A percentile compares a stretch with the other conserved stretches of the same genome.
phyloP scores from a whole-genome alignment of 1,284 basidiomycete species.

The Sparassis latifolia region DNA sequence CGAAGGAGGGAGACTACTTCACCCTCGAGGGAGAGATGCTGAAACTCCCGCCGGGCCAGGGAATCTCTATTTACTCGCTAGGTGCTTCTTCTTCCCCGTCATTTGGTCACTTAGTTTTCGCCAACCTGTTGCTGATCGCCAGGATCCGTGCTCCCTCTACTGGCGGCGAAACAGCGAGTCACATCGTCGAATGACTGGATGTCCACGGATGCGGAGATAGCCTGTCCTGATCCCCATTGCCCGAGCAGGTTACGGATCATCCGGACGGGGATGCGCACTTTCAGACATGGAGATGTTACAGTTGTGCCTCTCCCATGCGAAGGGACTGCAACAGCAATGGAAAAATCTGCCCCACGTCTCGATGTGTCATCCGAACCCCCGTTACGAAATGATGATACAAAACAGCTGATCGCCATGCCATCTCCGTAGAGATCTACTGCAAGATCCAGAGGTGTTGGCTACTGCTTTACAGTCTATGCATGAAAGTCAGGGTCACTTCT shows the following conservation, averaged over 20 bases:
- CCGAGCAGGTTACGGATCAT: conserved; percentile 47
- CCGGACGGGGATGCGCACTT: conserved; percentile 42
- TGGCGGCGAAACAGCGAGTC: conserved; percentile 56
- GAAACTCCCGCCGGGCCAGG: conserved; percentile 49
- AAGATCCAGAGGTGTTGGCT: too few species aligned
- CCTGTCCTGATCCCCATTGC: conserved; percentile 60
- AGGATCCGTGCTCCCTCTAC: conserved; percentile 54
- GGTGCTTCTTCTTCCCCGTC: conserved; percentile 28
- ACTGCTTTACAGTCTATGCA: too few species aligned
- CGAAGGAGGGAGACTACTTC: conserved; percentile 57
- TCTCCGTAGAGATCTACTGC: too few species aligned
- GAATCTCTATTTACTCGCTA: conserved; percentile 61
- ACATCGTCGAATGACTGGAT: conserved; percentile 58
- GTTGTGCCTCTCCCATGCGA: conserved; percentile 32
- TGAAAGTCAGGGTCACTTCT: too few species aligned
- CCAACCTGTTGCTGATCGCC: not conserved
- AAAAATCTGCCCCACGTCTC: too few species aligned
- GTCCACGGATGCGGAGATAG: conserved; percentile 55
- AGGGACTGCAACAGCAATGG: too few species aligned
- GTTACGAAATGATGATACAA: too few species aligned
- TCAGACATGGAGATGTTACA: conserved; percentile 48
- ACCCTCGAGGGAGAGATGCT: conserved; percentile 57
- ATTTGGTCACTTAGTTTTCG: not conserved
- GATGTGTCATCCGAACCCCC: too few species aligned
- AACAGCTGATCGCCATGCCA: too few species aligned